These are phyloP conservation scores for Volvox reticuliferus DNA, from an alignment of 139 green algal species.

Conservation along the genomic window DNA sequence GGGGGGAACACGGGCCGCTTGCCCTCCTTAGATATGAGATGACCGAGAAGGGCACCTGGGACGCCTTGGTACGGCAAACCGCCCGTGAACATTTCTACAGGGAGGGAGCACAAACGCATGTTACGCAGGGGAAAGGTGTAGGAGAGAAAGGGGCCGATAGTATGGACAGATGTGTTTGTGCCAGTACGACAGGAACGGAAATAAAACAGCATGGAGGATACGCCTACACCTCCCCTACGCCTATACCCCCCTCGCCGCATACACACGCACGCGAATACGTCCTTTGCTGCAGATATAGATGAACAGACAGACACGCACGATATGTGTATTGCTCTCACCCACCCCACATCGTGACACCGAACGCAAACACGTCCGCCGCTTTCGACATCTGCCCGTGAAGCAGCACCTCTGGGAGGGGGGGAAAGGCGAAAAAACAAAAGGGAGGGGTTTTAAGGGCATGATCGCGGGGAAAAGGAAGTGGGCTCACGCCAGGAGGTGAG, in stretches of 20 bases:
- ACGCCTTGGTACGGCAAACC: constrained; percentile 35
- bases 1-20: constrained; percentile 55
- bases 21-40: constrained; percentile 50
- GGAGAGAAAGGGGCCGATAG: not conserved
- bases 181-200: no score
- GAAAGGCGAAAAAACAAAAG: not conserved
- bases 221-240: no score
- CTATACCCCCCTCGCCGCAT: no score
- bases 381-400: constrained; percentile 65
- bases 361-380: constrained; percentile 67
- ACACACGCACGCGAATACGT: no score
- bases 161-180: no score
- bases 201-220: no score
- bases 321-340: not conserved
- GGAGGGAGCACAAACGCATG: not conserved
- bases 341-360: constrained; percentile 59
- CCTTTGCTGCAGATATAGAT: no score
- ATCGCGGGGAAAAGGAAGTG: not conserved
- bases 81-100: constrained; percentile 40
- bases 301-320: no score
- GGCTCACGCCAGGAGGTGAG: no score
- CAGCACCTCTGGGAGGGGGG: constrained; percentile 52
- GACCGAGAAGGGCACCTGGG: constrained; percentile 49
- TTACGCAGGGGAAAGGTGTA: not conserved
- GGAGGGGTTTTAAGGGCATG: not conserved